Percentiles rank a stretch among this genome's conserved stretches.
Conservation (phyloP, 2,329 filamentous ascomycete genomes). For the Talaromyces marneffei region DNA sequence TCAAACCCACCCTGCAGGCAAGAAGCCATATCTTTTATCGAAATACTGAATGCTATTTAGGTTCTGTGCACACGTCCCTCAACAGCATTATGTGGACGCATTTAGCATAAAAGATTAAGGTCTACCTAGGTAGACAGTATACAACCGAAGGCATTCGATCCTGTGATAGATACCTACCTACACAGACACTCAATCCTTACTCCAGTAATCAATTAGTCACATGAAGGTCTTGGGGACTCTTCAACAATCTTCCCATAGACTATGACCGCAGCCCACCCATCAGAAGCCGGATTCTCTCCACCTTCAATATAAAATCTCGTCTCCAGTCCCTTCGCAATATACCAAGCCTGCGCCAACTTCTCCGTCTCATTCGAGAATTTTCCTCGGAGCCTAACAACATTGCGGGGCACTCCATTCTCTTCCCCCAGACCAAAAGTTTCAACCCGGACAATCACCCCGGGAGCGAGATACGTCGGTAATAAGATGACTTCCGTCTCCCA, state of each 20-base stretch:
- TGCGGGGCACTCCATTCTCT: background rate
- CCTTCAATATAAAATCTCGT: constrained; percentile 1
- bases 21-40: too few relatives aligned
- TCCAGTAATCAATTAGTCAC: too few relatives aligned
- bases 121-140: too few relatives aligned
- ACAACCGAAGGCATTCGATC: too few relatives aligned
- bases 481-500: background rate
- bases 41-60: too few relatives aligned
- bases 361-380: background rate
- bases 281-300: background rate
- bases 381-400: background rate
- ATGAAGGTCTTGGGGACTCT: background rate
- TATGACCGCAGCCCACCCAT: background rate
- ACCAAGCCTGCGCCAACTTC: background rate
- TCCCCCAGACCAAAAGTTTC: background rate
- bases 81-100: too few relatives aligned
- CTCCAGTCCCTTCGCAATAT: background rate
- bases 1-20: too few relatives aligned
- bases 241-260: background rate
- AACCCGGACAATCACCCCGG: background rate
- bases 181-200: background rate
- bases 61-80: too few relatives aligned
- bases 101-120: too few relatives aligned
- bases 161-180: too few relatives aligned
- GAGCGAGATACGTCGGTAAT: background rate